Evolutionary conservation across 768 basidiomycete genomes (phyloP).

Genomic region (Suillus ampliporus): DNA sequence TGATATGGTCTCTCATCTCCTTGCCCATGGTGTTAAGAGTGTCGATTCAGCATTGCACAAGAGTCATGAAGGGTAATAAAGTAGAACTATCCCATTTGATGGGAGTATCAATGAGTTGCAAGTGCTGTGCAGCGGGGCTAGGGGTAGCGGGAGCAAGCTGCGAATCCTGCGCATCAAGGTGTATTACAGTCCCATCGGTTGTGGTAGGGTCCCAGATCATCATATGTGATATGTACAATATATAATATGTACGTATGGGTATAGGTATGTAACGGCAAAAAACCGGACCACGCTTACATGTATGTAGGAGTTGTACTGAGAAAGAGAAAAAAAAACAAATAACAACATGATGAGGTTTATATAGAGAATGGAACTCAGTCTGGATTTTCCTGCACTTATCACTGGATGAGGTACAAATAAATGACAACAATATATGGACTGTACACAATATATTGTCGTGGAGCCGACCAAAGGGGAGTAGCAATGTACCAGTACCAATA

Average conservation of each 20-base stretch:
- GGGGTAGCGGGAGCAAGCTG: neutral
- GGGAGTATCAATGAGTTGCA: neutral
- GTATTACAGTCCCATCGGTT: neutral
- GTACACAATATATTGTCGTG: too few relatives aligned
- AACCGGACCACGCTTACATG: neutral
- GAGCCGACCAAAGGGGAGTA: too few relatives aligned
- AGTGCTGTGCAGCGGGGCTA: neutral
- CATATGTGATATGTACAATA: too few relatives aligned
- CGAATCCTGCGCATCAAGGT: neutral
- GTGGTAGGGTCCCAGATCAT: neutral
- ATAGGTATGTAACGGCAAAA: neutral
- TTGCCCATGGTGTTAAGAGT: constrained; percentile 8
- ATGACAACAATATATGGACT: too few relatives aligned
- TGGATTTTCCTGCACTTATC: too few relatives aligned
- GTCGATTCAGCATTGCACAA: neutral
- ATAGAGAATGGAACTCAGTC: neutral
- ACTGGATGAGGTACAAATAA: too few relatives aligned
- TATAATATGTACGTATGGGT: neutral
- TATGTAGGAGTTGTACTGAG: neutral
- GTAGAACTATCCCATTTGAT: neutral
- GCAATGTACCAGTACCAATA: too few relatives aligned
- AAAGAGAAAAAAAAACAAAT: neutral
- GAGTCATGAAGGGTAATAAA: constrained; percentile 9
- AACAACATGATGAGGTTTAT: neutral
- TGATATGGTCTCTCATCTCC: constrained; percentile 1